Evolutionary conservation across 495 filamentous ascomycete genomes (phyloP).

Genomic region (Immersiella caudata): DNA sequence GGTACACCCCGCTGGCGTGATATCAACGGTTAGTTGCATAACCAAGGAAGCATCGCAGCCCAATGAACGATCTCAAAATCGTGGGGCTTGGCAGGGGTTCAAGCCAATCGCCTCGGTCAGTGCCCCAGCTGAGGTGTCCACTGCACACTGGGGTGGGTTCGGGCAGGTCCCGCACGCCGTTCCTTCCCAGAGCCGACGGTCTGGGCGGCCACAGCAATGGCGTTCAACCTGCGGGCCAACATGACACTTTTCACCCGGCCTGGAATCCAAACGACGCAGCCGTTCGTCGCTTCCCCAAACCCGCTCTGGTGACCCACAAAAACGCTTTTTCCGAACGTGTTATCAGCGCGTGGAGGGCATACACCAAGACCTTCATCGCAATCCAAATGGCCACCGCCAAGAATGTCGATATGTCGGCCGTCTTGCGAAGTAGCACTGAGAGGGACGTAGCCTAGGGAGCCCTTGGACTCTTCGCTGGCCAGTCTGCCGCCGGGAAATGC

Average conservation of each 20-base stretch:
- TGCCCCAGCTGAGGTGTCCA: no score
- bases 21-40: no score
- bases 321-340: slow-evolving; percentile 15
- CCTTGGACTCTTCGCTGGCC: slow-evolving; percentile 12
- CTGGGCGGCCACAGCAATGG: slow-evolving; percentile 3
- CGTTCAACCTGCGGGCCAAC: slow-evolving; percentile 5
- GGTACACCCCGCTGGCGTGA: no score
- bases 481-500: slow-evolving; percentile 9
- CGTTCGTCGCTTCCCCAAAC: slow-evolving; percentile 22
- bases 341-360: slow-evolving; percentile 14
- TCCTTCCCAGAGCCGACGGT: not conserved
- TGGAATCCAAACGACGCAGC: slow-evolving; percentile 18
- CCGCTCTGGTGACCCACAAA: slow-evolving; percentile 4
- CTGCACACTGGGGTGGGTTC: not conserved
- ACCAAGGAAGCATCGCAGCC: no score
- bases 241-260: slow-evolving; percentile 13
- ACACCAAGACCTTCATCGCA: slow-evolving; percentile 16
- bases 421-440: slow-evolving; percentile 11
- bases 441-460: slow-evolving; percentile 19
- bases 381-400: slow-evolving; percentile 19
- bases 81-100: no score
- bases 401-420: slow-evolving; percentile 8
- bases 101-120: no score
- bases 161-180: not conserved
- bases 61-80: no score